phyloP scores from a whole-genome alignment of 2,329 filamentous ascomycete species.

The Colletotrichum neosansevieriae region DNA sequence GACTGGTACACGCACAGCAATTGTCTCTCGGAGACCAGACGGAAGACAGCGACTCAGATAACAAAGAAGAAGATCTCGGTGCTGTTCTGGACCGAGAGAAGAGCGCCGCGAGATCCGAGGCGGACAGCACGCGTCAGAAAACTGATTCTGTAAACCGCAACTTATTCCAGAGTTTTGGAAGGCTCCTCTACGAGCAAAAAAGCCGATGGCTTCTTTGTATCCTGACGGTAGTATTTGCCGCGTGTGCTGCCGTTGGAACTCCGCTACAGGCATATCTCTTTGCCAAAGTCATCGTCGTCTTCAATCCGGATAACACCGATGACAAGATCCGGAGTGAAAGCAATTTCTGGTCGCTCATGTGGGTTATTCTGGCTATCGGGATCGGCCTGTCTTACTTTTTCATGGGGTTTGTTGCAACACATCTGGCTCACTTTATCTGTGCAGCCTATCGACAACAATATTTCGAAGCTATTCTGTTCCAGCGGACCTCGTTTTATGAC shows the following conservation, averaged over 20 bases:
- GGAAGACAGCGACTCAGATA: constrained; percentile 51
- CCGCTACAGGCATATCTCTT: constrained; percentile 69
- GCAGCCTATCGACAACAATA: constrained; percentile 70
- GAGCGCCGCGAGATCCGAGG: constrained; percentile 56
- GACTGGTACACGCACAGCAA: constrained; percentile 74
- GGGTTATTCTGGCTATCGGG: constrained; percentile 67
- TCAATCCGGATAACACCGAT: constrained; percentile 50
- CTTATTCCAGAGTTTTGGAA: constrained; percentile 66
- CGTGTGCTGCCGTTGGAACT: constrained; percentile 57
- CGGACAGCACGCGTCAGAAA: constrained; percentile 44
- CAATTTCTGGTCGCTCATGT: constrained; percentile 76
- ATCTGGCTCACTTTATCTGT: constrained; percentile 61
- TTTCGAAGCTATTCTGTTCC: constrained; percentile 69
- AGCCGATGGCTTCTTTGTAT: constrained; percentile 63
- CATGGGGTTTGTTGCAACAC: constrained; percentile 58
- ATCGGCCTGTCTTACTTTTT: constrained; percentile 66
- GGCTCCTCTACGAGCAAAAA: constrained; percentile 68
- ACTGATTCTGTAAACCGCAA: constrained; percentile 55
- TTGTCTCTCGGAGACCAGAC: constrained; percentile 64
- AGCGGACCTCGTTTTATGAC: constrained; percentile 72
- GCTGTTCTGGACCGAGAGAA: constrained; percentile 58
- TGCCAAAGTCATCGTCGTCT: constrained; percentile 64
- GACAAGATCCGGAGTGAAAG: constrained; percentile 55
- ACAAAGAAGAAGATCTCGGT: constrained; percentile 56
- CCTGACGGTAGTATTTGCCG: constrained; percentile 61